Evolutionary conservation across 345 rosid genomes (phyloP), one percentile per base, ranked within the genome.

Genomic region (Linum trigynum): DNA sequence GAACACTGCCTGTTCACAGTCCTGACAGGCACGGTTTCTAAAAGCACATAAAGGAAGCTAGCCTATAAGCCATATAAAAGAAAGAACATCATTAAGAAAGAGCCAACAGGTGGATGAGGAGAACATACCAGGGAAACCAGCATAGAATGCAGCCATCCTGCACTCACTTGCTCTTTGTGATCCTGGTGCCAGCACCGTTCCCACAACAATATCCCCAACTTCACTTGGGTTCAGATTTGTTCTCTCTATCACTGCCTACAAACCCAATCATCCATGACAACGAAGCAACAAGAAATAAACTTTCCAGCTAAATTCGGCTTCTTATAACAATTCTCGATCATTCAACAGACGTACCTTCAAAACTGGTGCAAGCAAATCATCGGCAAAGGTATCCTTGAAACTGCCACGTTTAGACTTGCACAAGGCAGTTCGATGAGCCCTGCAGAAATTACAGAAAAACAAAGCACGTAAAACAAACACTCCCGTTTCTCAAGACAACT

Each of bases 1-100:
- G 98, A 92, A 69, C 98, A 92, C 75, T 89, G 96, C 78, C 96
- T 86, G 70, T 89, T 87, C 81, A 92, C 96, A 40, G 94, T 92
- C 77, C 95, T 81, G 65, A 89, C 62, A 3, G 96, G 95, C 81
- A 92, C 96, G 0, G 83, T 74, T 8, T 92, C 96, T 92, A 83
- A 32, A 32, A 57, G 10, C 23, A 57, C 8, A 32, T 10, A 23
- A 23, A 23, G 14, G 14, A 39, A 72, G 45, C 59, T 38, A 72
- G 62, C 41, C 57, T 17, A 65, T 12, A 37, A 55, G 43, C n/a
- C 55, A 77, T 36, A 40, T 23, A 23, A 35, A 38, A 60, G 50
- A 61, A 62, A 2, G 10, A 48, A 6, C 51, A 36, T 39, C 35
- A 15, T 23, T 50, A n/a, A 39, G 16, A 39, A 12, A 5, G 1